A percentile compares a stretch with the other conserved stretches of the same genome.
These are phyloP conservation scores for Pythium aristosporum DNA, from an alignment of 352 stramenopile species.

Conservation along the genomic window DNA sequence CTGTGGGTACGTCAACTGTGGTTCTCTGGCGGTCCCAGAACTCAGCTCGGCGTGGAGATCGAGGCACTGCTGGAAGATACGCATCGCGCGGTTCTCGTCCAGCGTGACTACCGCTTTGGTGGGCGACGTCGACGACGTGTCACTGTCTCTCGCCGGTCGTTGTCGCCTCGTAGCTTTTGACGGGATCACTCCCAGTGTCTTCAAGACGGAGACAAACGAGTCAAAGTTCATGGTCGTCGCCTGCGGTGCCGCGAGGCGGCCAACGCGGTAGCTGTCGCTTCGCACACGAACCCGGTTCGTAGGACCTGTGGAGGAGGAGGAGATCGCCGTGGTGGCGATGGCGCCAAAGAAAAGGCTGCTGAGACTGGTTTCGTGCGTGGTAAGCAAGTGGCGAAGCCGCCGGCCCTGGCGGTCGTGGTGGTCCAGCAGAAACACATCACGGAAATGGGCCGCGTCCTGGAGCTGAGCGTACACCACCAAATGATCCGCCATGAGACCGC, in stretches of 20 bases:
- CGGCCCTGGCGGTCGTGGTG: slow-evolving; percentile 4
- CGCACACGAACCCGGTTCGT: not conserved
- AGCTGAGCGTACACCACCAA: slow-evolving; percentile 58
- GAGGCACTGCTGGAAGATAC: slow-evolving; percentile 62
- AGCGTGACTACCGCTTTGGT: slow-evolving; percentile 11
- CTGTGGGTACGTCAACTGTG: slow-evolving; percentile 42
- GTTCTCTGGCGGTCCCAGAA: not conserved
- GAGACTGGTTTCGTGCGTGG: slow-evolving; percentile 34
- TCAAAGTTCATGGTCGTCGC: slow-evolving; percentile 22
- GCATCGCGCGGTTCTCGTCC: slow-evolving; percentile 51
- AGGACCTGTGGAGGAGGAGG: not conserved
- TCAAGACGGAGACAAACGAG: slow-evolving; percentile 16
- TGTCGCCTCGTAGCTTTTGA: not conserved
- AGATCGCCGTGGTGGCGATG: not conserved
- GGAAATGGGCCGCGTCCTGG: slow-evolving; percentile 64
- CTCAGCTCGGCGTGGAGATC: slow-evolving; percentile 25
- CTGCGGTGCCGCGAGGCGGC: not conserved
- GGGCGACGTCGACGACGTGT: not conserved
- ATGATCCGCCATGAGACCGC: slow-evolving; percentile 50
- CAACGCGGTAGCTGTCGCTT: slow-evolving; percentile 12
- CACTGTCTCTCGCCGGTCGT: not conserved
- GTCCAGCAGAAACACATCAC: slow-evolving; percentile 45
- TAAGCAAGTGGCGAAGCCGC: slow-evolving; percentile 32
- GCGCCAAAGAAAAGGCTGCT: slow-evolving; percentile 46
- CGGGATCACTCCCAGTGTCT: slow-evolving; percentile 10